Conservation (phyloP, 345 rosid genomes). For the Syzygium oleosum region DNA sequence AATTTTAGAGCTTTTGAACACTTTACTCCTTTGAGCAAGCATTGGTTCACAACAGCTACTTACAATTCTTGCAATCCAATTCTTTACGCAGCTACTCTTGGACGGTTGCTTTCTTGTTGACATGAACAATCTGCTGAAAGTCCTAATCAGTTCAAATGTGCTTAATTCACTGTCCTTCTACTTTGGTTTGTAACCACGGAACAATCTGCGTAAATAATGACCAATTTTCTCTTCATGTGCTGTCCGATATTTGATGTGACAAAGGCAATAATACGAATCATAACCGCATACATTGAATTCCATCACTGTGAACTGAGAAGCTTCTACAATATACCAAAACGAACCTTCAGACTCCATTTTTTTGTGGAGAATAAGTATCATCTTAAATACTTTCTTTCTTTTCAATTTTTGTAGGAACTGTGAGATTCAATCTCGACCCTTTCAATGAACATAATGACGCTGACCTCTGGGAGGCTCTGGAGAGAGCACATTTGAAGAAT, state of each 20-base stretch:
- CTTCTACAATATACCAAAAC: background rate
- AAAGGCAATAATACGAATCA: background rate
- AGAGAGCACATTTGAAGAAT: conserved; percentile 82
- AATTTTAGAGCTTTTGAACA: background rate
- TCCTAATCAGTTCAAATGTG: background rate
- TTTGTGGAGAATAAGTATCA: background rate
- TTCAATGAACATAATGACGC: conserved; percentile 78
- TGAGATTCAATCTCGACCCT: conserved; percentile 86
- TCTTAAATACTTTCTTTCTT: background rate
- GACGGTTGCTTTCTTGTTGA: background rate
- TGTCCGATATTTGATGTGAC: background rate
- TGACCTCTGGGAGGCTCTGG: conserved; percentile 90
- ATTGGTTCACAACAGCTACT: background rate
- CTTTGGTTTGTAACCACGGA: background rate
- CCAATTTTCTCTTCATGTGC: background rate
- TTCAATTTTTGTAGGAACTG: conserved; percentile 44
- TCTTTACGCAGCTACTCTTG: background rate
- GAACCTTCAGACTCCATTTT: background rate
- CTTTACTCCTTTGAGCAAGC: background rate
- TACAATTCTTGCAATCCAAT: background rate
- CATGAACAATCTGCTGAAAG: background rate
- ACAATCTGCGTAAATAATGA: background rate
- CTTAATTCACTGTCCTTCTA: background rate
- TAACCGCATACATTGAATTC: background rate
- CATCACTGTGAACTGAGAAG: background rate